These are phyloP conservation scores for Uncinocarpus reesii DNA, from an alignment of 2,329 filamentous ascomycete species.

Conservation along the genomic window DNA sequence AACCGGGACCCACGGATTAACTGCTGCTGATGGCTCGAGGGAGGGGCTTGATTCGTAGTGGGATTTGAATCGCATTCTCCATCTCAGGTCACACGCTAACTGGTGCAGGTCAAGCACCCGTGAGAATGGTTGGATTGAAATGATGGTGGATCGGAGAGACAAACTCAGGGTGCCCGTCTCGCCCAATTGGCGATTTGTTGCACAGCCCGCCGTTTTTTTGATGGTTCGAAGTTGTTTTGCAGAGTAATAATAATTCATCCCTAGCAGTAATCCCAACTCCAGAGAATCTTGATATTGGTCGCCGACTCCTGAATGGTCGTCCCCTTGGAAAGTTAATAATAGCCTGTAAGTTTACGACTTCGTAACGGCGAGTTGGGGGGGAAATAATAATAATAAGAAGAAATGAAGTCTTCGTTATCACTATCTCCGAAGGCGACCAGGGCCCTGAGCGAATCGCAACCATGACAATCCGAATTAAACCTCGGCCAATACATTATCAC, in stretches of 20 bases:
- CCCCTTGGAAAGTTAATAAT: conserved; percentile 8
- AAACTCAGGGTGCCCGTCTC: background rate
- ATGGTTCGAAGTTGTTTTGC: conserved; percentile 14
- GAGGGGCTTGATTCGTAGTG: conserved; percentile 4
- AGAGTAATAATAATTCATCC: conserved; percentile 1
- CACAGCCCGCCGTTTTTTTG: conserved; percentile 16
- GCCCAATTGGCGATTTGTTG: conserved; percentile 15
- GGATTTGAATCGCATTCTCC: conserved; percentile 10
- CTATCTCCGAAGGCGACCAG: too few species aligned
- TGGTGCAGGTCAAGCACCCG: conserved; percentile 12
- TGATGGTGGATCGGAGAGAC: conserved; percentile 9
- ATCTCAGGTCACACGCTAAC: conserved; percentile 13
- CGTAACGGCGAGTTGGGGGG: conserved; percentile 2
- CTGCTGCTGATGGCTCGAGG: conserved; percentile 8
- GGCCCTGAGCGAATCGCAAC: conserved; percentile 2
- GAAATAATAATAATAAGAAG: background rate
- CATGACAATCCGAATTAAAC: background rate
- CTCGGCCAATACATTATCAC: background rate
- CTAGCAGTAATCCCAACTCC: conserved; percentile 1
- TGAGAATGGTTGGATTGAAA: conserved; percentile 14
- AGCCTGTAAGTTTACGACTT: background rate
- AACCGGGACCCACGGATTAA: conserved; percentile 13
- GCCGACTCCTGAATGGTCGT: conserved; percentile 7
- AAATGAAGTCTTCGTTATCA: too few species aligned
- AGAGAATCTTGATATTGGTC: background rate